phyloP scores from a whole-genome alignment of 2,329 filamentous ascomycete genomes.

The Pestalotiopsis sp. region DNA sequence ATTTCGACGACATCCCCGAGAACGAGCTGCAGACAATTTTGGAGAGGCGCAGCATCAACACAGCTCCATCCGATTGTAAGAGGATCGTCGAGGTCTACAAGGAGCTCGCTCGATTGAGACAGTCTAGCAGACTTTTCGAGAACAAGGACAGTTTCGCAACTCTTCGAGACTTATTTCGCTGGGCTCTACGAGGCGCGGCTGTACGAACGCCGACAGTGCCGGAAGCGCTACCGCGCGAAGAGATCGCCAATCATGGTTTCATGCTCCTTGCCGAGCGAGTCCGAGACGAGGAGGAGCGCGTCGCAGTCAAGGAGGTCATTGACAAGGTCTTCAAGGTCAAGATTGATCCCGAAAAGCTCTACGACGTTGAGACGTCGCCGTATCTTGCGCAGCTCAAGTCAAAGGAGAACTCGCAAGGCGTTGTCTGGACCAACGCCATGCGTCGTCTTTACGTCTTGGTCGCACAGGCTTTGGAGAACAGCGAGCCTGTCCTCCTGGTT shows the following conservation, averaged over 20 bases:
- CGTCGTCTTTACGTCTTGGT: constrained; percentile 87
- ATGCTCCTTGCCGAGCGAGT: constrained; percentile 96
- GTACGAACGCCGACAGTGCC: constrained; percentile 44
- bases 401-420: constrained; percentile 57
- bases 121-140: constrained; percentile 90
- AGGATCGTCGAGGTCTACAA: constrained; percentile 93
- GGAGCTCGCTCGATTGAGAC: constrained; percentile 85
- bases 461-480: constrained; percentile 81
- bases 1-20: constrained; percentile 97
- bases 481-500: constrained; percentile 91
- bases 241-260: constrained; percentile 89
- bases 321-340: constrained; percentile 87
- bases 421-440: constrained; percentile 98
- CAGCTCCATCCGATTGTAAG: constrained; percentile 87
- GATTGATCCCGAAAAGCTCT: constrained; percentile 75
- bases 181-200: constrained; percentile 85
- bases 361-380: constrained; percentile 61
- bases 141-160: constrained; percentile 98
- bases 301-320: constrained; percentile 83
- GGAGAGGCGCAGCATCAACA: constrained; percentile 80
- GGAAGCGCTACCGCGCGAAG: constrained; percentile 54
- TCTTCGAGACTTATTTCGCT: constrained; percentile 91
- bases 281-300: constrained; percentile 83
- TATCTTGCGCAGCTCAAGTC: constrained; percentile 54
- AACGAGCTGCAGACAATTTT: constrained; percentile 91